phyloP scores from a whole-genome alignment of 768 basidiomycete species.

The Pleurotus tuber-regium region DNA sequence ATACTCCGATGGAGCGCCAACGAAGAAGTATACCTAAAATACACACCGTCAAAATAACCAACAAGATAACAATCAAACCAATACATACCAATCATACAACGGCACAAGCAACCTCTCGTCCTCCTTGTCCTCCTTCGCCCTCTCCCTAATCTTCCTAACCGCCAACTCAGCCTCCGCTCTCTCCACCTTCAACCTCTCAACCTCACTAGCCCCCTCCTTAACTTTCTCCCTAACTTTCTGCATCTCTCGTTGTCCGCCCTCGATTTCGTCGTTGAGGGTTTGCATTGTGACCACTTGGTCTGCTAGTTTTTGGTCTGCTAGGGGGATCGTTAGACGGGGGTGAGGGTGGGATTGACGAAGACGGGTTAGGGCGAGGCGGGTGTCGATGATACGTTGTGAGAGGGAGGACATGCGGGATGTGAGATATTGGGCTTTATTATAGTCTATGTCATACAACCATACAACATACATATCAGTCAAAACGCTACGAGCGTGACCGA shows the following conservation, averaged over 20 bases:
- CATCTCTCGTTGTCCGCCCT: conserved; percentile 47
- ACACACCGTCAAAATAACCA: neutral
- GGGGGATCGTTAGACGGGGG: conserved; percentile 72
- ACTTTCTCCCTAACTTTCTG: conserved; percentile 57
- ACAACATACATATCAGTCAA: too few relatives aligned
- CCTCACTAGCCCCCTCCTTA: conserved; percentile 50
- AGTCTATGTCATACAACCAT: conserved; percentile 60
- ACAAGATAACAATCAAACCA: neutral
- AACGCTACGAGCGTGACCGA: neutral
- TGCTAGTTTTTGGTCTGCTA: conserved; percentile 72
- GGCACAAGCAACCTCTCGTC: conserved; percentile 64
- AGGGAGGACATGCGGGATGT: conserved; percentile 56
- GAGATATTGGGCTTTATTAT: conserved; percentile 49
- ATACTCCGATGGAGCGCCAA: conserved; percentile 63
- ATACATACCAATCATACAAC: conserved; percentile 66
- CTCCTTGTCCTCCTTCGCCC: conserved; percentile 55
- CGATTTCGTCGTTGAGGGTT: conserved; percentile 62
- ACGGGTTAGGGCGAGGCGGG: conserved; percentile 74
- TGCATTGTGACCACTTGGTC: conserved; percentile 82
- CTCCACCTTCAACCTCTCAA: conserved; percentile 59
- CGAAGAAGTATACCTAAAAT: conserved; percentile 68
- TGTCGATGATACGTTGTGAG: conserved; percentile 78
- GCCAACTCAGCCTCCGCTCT: conserved; percentile 70
- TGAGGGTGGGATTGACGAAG: conserved; percentile 79
- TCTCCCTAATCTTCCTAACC: conserved; percentile 35